Conservation (phyloP, 768 basidiomycete species). For the Lentinula lateritia region DNA sequence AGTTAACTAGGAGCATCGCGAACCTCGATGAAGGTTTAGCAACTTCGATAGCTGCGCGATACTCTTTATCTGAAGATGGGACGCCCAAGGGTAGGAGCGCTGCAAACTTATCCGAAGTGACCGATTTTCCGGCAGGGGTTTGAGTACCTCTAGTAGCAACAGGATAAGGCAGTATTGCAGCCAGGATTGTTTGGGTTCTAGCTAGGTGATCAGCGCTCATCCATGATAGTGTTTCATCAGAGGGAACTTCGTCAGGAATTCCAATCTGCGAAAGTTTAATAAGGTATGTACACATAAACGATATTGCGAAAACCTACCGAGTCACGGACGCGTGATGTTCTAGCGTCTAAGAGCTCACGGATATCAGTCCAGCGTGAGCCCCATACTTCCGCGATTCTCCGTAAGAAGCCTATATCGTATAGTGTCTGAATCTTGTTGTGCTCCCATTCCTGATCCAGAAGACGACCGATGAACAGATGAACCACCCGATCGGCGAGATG, state of each 20-base stretch:
- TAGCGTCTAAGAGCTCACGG: conserved; percentile 19
- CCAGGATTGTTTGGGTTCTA: conserved; percentile 58
- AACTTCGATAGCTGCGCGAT: conserved; percentile 55
- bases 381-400: conserved; percentile 31
- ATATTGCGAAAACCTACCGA: conserved; percentile 19
- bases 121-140: conserved; percentile 12
- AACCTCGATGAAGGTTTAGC: conserved; percentile 73
- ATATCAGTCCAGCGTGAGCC: conserved; percentile 24
- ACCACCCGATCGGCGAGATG: conserved; percentile 33
- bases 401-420: conserved; percentile 46
- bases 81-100: conserved; percentile 48
- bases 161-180: conserved; percentile 43
- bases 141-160: conserved; percentile 6
- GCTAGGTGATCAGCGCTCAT: conserved; percentile 39
- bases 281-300: not conserved
- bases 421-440: conserved; percentile 24
- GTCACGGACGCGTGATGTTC: conserved; percentile 18
- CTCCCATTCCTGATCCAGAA: conserved; percentile 24
- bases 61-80: conserved; percentile 47
- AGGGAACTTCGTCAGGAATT: not conserved
- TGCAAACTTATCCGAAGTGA: conserved; percentile 28
- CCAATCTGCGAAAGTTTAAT: not conserved
- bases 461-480: conserved; percentile 30
- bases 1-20: conserved; percentile 63
- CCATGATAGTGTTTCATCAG: conserved; percentile 19